Conservation (phyloP, 139 green algal species). For the Monoraphidium neglectum region DNA sequence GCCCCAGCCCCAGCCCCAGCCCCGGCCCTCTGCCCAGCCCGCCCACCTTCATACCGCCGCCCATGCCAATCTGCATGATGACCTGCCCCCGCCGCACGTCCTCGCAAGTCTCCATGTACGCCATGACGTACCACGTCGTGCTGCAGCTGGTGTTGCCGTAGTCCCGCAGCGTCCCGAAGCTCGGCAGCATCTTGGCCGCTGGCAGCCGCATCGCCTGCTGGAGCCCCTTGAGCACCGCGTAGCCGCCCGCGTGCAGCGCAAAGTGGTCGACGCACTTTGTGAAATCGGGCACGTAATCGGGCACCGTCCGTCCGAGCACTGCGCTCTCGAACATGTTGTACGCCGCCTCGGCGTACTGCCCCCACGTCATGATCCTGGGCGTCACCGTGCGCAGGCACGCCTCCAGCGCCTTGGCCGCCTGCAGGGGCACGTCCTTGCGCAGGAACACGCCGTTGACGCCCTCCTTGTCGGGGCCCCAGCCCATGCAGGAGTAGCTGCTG, state of each 20-base stretch:
- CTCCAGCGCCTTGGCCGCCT: conserved; percentile 36
- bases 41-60: conserved; percentile 33
- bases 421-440: conserved; percentile 48
- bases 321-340: conserved; percentile 32
- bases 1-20: no score
- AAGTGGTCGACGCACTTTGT: conserved; percentile 39
- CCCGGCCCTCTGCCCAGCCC: background rate
- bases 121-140: conserved; percentile 43
- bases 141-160: conserved; percentile 48
- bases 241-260: conserved; percentile 36
- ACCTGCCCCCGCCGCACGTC: conserved; percentile 26
- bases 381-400: conserved; percentile 28
- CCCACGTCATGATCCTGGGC: conserved; percentile 31
- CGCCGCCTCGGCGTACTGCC: conserved; percentile 32
- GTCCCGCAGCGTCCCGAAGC: conserved; percentile 34
- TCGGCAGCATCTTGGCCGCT: conserved; percentile 24
- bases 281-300: conserved; percentile 37
- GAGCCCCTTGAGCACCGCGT: conserved; percentile 37
- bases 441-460: conserved; percentile 62
- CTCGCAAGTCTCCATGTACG: conserved; percentile 35
- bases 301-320: conserved; percentile 17
- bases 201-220: conserved; percentile 31
- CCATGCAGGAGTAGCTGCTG: conserved; percentile 42
- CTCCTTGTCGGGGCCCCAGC: conserved; percentile 45
- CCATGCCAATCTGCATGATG: conserved; percentile 42